Evolutionary conservation across 768 basidiomycete species (phyloP), one percentile per base, ranked within the genome.

Genomic region (Holtermannia corniformis): DNA sequence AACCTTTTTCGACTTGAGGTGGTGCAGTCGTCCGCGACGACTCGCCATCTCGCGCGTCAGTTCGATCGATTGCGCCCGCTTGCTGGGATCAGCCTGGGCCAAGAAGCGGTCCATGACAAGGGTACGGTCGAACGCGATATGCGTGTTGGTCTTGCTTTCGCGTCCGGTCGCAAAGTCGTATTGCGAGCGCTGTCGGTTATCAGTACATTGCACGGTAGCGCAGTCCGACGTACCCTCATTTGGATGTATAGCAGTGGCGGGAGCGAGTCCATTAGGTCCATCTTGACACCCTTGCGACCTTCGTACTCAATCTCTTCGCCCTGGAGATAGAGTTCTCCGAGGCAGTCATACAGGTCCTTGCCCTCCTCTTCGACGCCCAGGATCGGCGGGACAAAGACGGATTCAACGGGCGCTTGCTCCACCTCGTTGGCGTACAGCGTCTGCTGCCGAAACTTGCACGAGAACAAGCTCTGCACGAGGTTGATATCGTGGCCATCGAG

Each of bases 191-290:
- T 71, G 44, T 57, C 48, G 56, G 60, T 41, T 49, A 10, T 45
- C 47, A 55, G 48, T n/a, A n/a, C n/a, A n/a, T n/a, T n/a, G n/a
- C 44, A 23, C 19, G 11, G 47, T 41, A 43, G 22, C 24, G 40
- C 12, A 14, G 19, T 5, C 20, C 19, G 12, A 61, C 78, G 56
- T 48, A 89, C 92, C 80, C 96, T 90, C 7, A 99, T 79, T 70
- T 99, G 95, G 42, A 99, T 86, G 66, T 99, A 95, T 32, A 99
- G 74, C 46, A 97, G 71, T 2, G 89, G 87, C 0, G 95, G 95
- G 14, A 90, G 76, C 55, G 55, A 45, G 28, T 92, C 84, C 3
- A 93, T 81, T 22, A 92, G 81, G 61, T 92, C 87, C 84, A 92
- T 89, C 58, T 83, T 72, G 14, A 55, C 79, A 10, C 85, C 87